A percentile compares a stretch with the other conserved stretches of the same genome.
These are phyloP conservation scores for Diplodia seriata DNA, from an alignment of 2,329 filamentous ascomycete genomes.

Conservation along the genomic window DNA sequence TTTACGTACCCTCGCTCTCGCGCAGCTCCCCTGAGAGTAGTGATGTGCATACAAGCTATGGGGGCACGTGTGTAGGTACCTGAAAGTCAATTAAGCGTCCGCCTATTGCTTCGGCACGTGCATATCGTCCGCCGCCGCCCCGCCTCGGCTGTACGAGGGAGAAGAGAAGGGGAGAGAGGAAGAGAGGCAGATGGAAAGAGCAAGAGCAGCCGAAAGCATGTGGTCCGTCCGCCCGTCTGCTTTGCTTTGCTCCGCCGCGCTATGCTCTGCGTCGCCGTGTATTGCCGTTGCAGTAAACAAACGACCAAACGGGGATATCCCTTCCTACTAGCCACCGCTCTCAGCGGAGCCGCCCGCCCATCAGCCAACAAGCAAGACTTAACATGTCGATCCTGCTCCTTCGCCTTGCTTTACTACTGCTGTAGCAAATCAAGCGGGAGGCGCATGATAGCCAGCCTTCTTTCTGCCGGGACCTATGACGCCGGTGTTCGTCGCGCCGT, in stretches of 20 bases:
- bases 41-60: not conserved
- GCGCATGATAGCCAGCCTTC: not conserved
- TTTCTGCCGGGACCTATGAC: not conserved
- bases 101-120: not conserved
- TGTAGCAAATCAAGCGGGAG: not conserved
- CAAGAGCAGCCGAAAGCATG: not conserved
- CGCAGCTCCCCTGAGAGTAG: not conserved
- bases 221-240: not conserved
- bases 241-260: not conserved
- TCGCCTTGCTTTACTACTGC: too few species aligned
- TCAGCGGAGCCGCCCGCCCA: too few species aligned
- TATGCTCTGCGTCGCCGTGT: not conserved
- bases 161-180: not conserved
- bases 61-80: not conserved
- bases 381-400: not conserved
- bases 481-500: not conserved
- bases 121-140: too few species aligned
- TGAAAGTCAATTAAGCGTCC: not conserved
- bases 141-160: not conserved
- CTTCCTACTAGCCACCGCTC: too few species aligned
- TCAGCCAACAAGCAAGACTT: not conserved
- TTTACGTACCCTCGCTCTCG: not conserved
- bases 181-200: not conserved
- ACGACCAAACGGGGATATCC: not conserved
- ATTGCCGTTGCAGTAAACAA: not conserved